Percentiles rank a stretch among this genome's conserved stretches.
Conservation (phyloP, 1,284 basidiomycete genomes). For the Bothia castanella region DNA sequence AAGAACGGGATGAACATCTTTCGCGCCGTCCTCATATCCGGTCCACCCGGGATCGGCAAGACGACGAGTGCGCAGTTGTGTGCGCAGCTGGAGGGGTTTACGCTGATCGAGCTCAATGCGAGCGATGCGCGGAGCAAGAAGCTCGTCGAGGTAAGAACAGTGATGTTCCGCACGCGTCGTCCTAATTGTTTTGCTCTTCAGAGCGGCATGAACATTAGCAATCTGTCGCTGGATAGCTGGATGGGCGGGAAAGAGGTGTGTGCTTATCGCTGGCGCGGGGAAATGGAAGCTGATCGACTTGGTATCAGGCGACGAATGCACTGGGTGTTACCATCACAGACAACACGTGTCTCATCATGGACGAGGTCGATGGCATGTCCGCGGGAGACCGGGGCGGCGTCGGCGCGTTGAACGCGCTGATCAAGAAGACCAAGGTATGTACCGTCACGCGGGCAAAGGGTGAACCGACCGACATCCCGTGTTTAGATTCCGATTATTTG, state of each 20-base stretch:
- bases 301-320: conserved; percentile 55
- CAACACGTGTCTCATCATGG: conserved; percentile 92
- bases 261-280: neutral
- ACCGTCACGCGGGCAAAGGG: neutral
- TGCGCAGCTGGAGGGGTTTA: conserved; percentile 85
- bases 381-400: conserved; percentile 96
- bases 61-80: conserved; percentile 94
- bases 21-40: conserved; percentile 87
- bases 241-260: conserved; percentile 60
- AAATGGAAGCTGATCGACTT: neutral
- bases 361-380: conserved; percentile 99
- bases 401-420: conserved; percentile 86
- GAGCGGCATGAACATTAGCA: conserved; percentile 85
- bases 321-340: conserved; percentile 72
- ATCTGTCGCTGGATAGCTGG: conserved; percentile 86
- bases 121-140: conserved; percentile 97
- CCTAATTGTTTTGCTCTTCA: conserved; percentile 27
- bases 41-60: conserved; percentile 96
- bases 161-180: neutral
- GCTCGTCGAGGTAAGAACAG: conserved; percentile 72
- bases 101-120: conserved; percentile 93
- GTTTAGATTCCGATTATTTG: conserved; percentile 91
- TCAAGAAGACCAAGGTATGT: conserved; percentile 86
- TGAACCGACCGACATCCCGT: neutral
- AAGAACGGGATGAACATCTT: conserved; percentile 86